phyloP scores from a whole-genome alignment of 2,329 filamentous ascomycete genomes.

The Thermothelomyces thermophilus region DNA sequence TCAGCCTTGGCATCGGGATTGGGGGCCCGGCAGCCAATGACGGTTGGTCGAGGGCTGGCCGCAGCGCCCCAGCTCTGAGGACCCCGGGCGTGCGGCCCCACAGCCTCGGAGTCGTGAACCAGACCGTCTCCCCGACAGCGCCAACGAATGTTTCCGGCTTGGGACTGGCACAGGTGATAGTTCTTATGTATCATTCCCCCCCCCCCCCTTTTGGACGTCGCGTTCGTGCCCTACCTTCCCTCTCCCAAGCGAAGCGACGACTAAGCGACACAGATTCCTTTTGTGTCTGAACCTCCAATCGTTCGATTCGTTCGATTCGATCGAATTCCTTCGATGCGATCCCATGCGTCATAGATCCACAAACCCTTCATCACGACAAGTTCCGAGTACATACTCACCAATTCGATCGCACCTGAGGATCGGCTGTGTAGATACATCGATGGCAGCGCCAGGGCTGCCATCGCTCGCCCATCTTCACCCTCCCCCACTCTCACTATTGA shows the following conservation, averaged over 20 bases:
- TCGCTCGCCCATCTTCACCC: too few relatives aligned
- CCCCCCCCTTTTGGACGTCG: background rate
- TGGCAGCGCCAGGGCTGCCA: too few relatives aligned
- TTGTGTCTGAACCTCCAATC: too few relatives aligned
- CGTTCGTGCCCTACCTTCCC: background rate
- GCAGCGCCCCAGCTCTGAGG: background rate
- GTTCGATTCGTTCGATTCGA: too few relatives aligned
- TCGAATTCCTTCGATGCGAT: background rate
- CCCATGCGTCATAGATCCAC: background rate
- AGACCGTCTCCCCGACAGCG: slow-evolving; percentile 1
- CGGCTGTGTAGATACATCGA: too few relatives aligned
- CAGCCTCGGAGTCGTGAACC: slow-evolving; percentile 7
- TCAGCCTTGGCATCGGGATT: background rate
- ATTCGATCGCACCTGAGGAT: background rate
- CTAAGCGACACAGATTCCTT: background rate
- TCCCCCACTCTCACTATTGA: too few relatives aligned
- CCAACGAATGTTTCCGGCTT: background rate
- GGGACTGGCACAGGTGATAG: slow-evolving; percentile 1
- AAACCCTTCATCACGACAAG: background rate
- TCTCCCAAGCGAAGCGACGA: background rate
- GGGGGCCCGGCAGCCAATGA: background rate
- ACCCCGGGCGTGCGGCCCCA: background rate
- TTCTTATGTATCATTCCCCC: background rate
- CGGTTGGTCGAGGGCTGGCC: background rate
- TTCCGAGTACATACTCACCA: background rate